Evolutionary conservation across 176 grass and related monocot species (phyloP), one percentile per base, ranked within the genome.

Genomic region (Phoenix dactylifera): DNA sequence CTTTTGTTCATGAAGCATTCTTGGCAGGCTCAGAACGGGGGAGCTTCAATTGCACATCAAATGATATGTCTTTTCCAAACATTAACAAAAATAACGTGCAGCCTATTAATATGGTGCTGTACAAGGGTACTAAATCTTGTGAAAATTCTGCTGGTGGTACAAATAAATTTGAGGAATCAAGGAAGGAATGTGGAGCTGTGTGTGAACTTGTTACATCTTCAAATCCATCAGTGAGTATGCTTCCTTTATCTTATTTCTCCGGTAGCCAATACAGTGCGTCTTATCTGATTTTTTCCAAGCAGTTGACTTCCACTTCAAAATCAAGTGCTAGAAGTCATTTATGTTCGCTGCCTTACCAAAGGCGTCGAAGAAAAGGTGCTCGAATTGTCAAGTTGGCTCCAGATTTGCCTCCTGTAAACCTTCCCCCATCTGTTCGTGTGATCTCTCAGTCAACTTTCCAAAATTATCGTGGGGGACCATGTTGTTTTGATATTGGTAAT

Each of bases 1-100:
- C 79, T 3, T 98, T 85, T 77, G 84, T 98, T 72, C 89, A 98
- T 60, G 93, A 98, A 87, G 87, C 93, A 76, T 92, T 98, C 77
- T 82, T 98, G 49, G 84, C 76, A 54, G 87, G 88, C 56, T 69
- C 73, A 50, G 81, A 89, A 70, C 69, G 73, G 54, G 77, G 75
- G 54, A 86, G 73, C 53, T 52, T 65, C 26, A 75, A 54, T 65
- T 18, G 44, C 12, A 60, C 44, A 24, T 57, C 69, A 24, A 77
- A 14, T 69, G 77, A 77, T 24, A 57, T 80, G 20, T 50, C 77
- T 22, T 55, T 80, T 65, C 50, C 74, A 67, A 57, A 52, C 17
- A 62, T 62, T 81, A n/a, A 54, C 59, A 76, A 51, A 17, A 71
- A 56, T 71, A 35, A 28, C 28, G 70, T 58, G 9, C 72, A 74